phyloP scores from a whole-genome alignment of 805 yeast genomes.

The Cyberlindnera euphorbiiphila region DNA sequence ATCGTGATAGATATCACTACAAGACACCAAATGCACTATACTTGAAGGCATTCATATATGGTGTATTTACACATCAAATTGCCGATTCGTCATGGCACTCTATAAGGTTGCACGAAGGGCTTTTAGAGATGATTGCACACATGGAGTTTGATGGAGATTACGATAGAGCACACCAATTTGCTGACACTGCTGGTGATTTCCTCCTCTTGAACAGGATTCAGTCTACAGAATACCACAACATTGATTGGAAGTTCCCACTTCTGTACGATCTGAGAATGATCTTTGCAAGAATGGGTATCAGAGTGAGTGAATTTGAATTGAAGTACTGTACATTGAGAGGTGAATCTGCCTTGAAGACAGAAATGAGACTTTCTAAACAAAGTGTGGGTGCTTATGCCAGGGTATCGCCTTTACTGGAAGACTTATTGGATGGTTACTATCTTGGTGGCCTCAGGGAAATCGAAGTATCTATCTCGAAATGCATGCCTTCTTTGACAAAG shows the following conservation, averaged over 20 bases:
- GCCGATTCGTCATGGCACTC: constrained; percentile 72
- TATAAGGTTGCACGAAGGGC: constrained; percentile 47
- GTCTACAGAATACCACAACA: constrained; percentile 23
- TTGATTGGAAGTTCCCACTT: constrained; percentile 40
- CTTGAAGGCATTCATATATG: constrained; percentile 53
- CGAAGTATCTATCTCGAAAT: constrained; percentile 34
- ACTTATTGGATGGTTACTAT: constrained; percentile 42
- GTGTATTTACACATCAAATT: constrained; percentile 58
- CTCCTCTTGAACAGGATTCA: constrained; percentile 39
- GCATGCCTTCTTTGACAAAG: constrained; percentile 33
- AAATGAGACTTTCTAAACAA: constrained; percentile 27
- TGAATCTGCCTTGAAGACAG: constrained; percentile 45
- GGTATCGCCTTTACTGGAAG: constrained; percentile 42
- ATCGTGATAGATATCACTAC: constrained; percentile 20
- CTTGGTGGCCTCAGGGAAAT: constrained; percentile 53
- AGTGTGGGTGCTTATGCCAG: constrained; percentile 9
- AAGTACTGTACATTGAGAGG: constrained; percentile 55
- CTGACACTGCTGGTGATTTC: constrained; percentile 67
- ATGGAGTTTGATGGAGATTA: constrained; percentile 52
- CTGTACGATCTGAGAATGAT: constrained; percentile 39
- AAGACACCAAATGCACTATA: constrained; percentile 25
- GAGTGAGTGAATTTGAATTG: constrained; percentile 30
- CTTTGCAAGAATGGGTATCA: constrained; percentile 35
- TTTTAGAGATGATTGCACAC: constrained; percentile 46
- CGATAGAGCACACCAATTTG: constrained; percentile 46